These are phyloP conservation scores for Mortierella sp. DNA, from an alignment of 371 early-diverging fungal genomes.

Conservation along the genomic window DNA sequence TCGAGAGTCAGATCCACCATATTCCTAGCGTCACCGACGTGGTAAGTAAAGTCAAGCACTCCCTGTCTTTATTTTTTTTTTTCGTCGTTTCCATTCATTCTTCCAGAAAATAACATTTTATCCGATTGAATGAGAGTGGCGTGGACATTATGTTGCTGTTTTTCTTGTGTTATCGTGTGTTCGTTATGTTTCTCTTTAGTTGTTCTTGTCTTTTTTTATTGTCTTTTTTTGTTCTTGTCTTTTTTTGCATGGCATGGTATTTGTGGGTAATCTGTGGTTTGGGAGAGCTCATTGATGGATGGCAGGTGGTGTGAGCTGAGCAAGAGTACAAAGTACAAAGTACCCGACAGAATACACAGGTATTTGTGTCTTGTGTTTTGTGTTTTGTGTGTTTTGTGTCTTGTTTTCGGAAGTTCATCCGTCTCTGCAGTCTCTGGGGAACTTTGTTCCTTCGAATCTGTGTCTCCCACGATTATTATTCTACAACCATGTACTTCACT, in stretches of 20 bases:
- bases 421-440: not conserved
- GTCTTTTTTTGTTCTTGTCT: not conserved
- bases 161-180: not conserved
- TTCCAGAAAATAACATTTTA: too few relatives aligned
- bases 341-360: too few relatives aligned
- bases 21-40: slow-evolving; percentile 35
- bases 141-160: too few relatives aligned
- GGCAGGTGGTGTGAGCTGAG: too few relatives aligned
- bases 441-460: slow-evolving; percentile 6
- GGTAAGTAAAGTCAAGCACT: too few relatives aligned
- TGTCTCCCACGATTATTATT: too few relatives aligned
- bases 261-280: too few relatives aligned
- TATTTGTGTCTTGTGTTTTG: not conserved
- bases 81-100: slow-evolving; percentile 4
- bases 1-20: slow-evolving; percentile 47
- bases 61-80: not conserved
- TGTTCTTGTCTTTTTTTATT: not conserved
- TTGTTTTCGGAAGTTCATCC: not conserved
- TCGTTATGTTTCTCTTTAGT: not conserved
- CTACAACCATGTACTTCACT: not conserved
- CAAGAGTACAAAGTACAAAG: too few relatives aligned
- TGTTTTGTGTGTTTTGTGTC: not conserved
- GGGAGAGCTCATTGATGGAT: too few relatives aligned
- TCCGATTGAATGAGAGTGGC: too few relatives aligned
- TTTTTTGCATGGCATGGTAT: too few relatives aligned